Evolutionary conservation across 179 eudicot species (phyloP).

Genomic region (Nepenthes alata): DNA sequence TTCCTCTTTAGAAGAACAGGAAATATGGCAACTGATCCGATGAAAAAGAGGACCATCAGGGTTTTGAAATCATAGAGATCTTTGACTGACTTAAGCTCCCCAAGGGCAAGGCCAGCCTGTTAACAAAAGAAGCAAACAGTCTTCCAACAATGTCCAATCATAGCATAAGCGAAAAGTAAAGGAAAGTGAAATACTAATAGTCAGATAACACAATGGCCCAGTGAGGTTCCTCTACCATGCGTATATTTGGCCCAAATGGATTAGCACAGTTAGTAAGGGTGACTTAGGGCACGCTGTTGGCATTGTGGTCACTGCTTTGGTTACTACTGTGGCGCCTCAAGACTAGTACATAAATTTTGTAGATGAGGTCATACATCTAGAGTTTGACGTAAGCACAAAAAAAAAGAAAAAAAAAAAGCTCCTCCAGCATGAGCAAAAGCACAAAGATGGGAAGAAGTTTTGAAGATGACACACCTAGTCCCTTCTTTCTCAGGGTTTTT

Average conservation of each 20-base stretch:
- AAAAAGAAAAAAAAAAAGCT: background rate
- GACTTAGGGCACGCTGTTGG: too few relatives aligned
- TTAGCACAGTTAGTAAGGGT: too few relatives aligned
- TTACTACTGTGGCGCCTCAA: too few relatives aligned
- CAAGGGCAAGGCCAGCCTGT: conserved; percentile 98
- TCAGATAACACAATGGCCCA: too few relatives aligned
- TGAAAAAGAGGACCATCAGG: conserved; percentile 70
- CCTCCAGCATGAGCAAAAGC: background rate
- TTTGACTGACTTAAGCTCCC: conserved; percentile 89
- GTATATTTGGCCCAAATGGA: too few relatives aligned
- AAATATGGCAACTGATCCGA: conserved; percentile 53
- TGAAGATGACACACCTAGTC: too few relatives aligned
- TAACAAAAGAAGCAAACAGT: conserved; percentile 6
- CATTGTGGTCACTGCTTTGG: too few relatives aligned
- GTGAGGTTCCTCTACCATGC: too few relatives aligned
- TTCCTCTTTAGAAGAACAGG: conserved; percentile 89
- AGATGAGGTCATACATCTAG: too few relatives aligned
- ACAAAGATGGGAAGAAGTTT: too few relatives aligned
- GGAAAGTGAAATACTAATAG: background rate
- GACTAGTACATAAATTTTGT: too few relatives aligned
- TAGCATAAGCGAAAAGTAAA: background rate
- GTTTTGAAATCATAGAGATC: conserved; percentile 94
- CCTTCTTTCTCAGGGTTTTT: too few relatives aligned
- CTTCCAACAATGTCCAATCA: background rate
- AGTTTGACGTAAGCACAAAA: background rate